Evolutionary conservation across 2,329 filamentous ascomycete genomes (phyloP).

Genomic region (Stagonosporopsis tanaceti): DNA sequence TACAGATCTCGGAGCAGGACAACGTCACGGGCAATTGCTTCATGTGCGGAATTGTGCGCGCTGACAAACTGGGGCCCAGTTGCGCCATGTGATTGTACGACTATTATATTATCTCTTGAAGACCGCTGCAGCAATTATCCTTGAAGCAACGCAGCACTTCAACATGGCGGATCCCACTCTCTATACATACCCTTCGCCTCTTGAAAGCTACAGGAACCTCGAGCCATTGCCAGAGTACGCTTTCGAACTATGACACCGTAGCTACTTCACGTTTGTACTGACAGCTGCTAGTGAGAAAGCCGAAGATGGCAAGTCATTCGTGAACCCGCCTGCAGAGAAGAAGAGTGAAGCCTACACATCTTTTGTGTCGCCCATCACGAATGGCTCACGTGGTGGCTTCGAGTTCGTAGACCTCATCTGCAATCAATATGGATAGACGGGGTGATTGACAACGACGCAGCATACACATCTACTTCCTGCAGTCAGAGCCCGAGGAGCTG

Average conservation of each 20-base stretch:
- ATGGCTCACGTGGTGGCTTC: conserved; percentile 74
- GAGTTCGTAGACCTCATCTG: conserved; percentile 56
- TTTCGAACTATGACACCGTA: not conserved
- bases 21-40: conserved; percentile 16
- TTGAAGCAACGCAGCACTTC: conserved; percentile 14
- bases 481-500: conserved; percentile 67
- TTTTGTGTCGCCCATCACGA: conserved; percentile 74
- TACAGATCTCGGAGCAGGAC: not conserved
- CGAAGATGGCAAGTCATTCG: conserved; percentile 79
- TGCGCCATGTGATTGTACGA: conserved; percentile 3
- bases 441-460: conserved; percentile 27
- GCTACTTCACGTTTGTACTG: conserved; percentile 5
- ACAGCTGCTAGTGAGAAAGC: conserved; percentile 59
- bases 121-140: not conserved
- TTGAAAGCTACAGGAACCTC: conserved; percentile 66
- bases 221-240: conserved; percentile 60
- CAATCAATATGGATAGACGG: too few relatives aligned
- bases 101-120: not conserved
- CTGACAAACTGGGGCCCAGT: conserved; percentile 14
- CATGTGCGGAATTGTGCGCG: conserved; percentile 14
- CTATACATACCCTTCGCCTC: conserved; percentile 64
- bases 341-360: conserved; percentile 73
- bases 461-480: conserved; percentile 82
- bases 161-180: conserved; percentile 53
- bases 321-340: conserved; percentile 69